These are phyloP conservation scores for Rhododendron griersonianum DNA, from an alignment of 148 eudicot genomes.

Conservation along the genomic window DNA sequence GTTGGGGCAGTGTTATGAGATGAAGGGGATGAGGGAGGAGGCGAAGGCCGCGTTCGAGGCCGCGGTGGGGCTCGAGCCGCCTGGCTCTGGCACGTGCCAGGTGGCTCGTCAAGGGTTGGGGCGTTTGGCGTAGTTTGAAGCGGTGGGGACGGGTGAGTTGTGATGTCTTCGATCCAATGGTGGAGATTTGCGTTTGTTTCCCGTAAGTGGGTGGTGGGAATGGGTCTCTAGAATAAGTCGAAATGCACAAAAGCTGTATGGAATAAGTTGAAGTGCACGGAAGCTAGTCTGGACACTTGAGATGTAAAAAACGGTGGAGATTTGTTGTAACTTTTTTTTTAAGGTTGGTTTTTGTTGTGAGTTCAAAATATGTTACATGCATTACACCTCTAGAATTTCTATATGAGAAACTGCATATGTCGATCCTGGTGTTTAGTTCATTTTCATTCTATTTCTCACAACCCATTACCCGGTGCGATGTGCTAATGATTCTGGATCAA, in stretches of 20 bases:
- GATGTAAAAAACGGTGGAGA: not conserved
- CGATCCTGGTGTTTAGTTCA: not conserved
- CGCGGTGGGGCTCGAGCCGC: constrained; percentile 46
- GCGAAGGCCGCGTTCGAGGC: constrained; percentile 39
- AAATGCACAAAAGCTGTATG: no score
- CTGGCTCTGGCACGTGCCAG: constrained; percentile 12
- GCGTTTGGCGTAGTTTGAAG: constrained; percentile 15
- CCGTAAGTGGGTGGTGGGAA: not conserved
- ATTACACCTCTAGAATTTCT: not conserved
- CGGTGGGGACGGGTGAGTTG: not conserved
- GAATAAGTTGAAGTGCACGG: no score
- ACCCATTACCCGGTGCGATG: not conserved
- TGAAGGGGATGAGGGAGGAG: constrained; percentile 48
- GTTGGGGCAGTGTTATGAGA: constrained; percentile 71
- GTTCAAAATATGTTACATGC: not conserved
- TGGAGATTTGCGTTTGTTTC: not conserved
- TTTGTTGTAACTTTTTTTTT: not conserved
- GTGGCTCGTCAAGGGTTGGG: constrained; percentile 49
- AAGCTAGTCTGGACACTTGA: no score
- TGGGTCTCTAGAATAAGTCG: not conserved
- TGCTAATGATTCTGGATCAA: not conserved
- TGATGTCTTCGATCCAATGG: not conserved
- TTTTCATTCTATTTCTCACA: not conserved
- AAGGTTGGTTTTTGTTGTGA: not conserved
- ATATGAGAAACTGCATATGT: not conserved